Percentiles rank a stretch among this genome's conserved stretches.
These are phyloP conservation scores for Hypomontagnella monticulosa DNA, from an alignment of 495 filamentous ascomycete genomes.

Conservation along the genomic window DNA sequence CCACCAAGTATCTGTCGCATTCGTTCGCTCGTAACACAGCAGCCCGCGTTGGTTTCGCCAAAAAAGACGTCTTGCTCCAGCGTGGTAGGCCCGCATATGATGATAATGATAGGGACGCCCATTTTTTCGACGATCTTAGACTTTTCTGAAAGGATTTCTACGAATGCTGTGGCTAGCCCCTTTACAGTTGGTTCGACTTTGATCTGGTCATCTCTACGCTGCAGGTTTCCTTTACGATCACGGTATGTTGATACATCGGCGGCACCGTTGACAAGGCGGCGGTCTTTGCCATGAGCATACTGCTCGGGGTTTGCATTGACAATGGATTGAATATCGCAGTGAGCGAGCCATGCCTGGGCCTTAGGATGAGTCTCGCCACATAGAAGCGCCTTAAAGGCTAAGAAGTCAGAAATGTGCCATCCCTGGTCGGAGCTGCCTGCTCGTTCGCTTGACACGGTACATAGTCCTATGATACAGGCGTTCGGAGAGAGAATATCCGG, in stretches of 20 bases:
- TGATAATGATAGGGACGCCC: slow-evolving; percentile 40
- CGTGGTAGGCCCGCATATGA: slow-evolving; percentile 48
- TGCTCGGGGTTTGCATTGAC: slow-evolving; percentile 13
- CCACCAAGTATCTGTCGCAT: slow-evolving; percentile 41
- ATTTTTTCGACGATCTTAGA: slow-evolving; percentile 24
- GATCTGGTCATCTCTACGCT: slow-evolving; percentile 31
- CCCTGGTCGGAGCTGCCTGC: slow-evolving; percentile 43
- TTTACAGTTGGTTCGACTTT: slow-evolving; percentile 31
- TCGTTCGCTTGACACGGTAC: slow-evolving; percentile 42
- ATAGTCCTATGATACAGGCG: slow-evolving; percentile 48
- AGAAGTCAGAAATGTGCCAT: slow-evolving; percentile 52
- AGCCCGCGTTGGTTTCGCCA: slow-evolving; percentile 2
- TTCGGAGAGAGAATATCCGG: slow-evolving; percentile 42
- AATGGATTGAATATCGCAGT: slow-evolving; percentile 33
- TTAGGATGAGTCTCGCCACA: slow-evolving; percentile 32
- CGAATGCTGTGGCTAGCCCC: slow-evolving; percentile 28
- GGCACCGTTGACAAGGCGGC: slow-evolving; percentile 15
- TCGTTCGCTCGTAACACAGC: slow-evolving; percentile 26
- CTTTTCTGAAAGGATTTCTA: slow-evolving; percentile 27
- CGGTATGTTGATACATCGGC: slow-evolving; percentile 8
- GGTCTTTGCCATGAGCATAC: slow-evolving; percentile 29
- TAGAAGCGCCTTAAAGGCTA: slow-evolving; percentile 49
- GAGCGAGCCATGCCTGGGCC: slow-evolving; percentile 47
- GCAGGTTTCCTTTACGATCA: not conserved
- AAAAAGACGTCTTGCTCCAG: slow-evolving; percentile 52